Conservation (phyloP, 179 eudicot genomes). For the Gypsophila paniculata region DNA sequence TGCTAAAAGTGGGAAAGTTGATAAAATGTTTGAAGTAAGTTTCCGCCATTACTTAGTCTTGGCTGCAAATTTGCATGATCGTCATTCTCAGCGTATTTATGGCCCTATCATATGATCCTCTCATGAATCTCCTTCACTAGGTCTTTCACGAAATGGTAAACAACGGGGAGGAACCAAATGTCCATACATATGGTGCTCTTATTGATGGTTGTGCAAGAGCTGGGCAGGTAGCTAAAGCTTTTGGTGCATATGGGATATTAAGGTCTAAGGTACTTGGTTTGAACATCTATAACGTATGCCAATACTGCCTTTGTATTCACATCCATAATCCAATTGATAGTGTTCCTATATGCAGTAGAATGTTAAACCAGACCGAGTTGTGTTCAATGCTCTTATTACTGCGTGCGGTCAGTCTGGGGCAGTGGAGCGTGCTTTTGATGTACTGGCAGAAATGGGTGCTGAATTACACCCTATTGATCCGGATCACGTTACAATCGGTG, state of each 20-base stretch:
- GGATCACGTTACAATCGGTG: constrained; percentile 88
- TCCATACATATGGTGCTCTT: constrained; percentile 92
- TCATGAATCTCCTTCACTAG: constrained; percentile 34
- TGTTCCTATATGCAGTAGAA: constrained; percentile 75
- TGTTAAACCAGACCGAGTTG: constrained; percentile 96
- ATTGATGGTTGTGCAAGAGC: constrained; percentile 97
- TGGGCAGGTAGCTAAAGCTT: constrained; percentile 95
- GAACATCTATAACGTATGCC: neutral
- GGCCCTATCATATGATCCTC: neutral
- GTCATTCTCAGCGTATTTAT: constrained; percentile 5
- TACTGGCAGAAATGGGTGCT: constrained; percentile 79
- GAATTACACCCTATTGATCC: constrained; percentile 78
- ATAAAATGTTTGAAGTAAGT: constrained; percentile 86
- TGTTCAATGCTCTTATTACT: constrained; percentile 94
- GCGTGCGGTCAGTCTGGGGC: constrained; percentile 99
- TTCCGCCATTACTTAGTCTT: neutral
- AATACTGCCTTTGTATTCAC: constrained; percentile 7
- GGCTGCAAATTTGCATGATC: constrained; percentile 1
- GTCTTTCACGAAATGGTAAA: constrained; percentile 95
- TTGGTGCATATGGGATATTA: constrained; percentile 98
- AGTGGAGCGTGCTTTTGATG: constrained; percentile 97
- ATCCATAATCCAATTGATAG: constrained; percentile 32
- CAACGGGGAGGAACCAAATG: constrained; percentile 79
- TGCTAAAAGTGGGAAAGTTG: constrained; percentile 94
- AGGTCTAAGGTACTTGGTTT: constrained; percentile 74